A percentile compares a stretch with the other conserved stretches of the same genome.
phyloP scores from a whole-genome alignment of 768 basidiomycete species.

The Lentinula guzmanii region DNA sequence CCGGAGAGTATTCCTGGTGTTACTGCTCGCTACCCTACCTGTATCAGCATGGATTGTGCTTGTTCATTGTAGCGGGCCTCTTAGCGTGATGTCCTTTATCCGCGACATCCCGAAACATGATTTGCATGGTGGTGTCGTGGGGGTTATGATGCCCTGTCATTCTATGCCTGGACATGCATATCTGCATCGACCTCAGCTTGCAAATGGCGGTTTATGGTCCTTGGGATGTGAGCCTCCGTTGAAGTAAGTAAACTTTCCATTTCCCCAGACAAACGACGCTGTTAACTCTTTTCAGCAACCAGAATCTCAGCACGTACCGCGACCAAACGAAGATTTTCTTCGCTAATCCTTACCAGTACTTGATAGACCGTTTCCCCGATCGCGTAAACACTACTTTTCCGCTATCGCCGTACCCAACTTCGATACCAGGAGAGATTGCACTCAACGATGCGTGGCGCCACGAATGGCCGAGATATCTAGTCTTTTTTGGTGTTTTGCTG shows the following conservation, averaged over 20 bases:
- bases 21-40: conserved; percentile 53
- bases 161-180: conserved; percentile 91
- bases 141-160: conserved; percentile 94
- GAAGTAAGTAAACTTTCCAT: conserved; percentile 41
- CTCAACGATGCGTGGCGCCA: conserved; percentile 52
- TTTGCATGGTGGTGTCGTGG: conserved; percentile 44
- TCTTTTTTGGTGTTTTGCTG: conserved; percentile 80
- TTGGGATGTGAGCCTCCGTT: conserved; percentile 92
- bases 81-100: conserved; percentile 67
- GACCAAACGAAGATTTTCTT: conserved; percentile 88
- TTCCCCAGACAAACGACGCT: not conserved
- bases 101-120: conserved; percentile 44
- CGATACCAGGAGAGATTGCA: conserved; percentile 37
- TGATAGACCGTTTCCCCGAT: conserved; percentile 61
- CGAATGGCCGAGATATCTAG: conserved; percentile 76
- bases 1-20: conserved; percentile 24
- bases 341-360: conserved; percentile 58
- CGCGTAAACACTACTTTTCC: conserved; percentile 61
- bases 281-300: conserved; percentile 29
- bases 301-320: conserved; percentile 50
- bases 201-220: conserved; percentile 65
- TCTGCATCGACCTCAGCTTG: conserved; percentile 67
- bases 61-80: conserved; percentile 77
- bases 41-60: conserved; percentile 63
- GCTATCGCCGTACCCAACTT: conserved; percentile 47